Evolutionary conservation across 1,139 yeast genomes (phyloP).

Genomic region (Saccharomyces hybrid): DNA sequence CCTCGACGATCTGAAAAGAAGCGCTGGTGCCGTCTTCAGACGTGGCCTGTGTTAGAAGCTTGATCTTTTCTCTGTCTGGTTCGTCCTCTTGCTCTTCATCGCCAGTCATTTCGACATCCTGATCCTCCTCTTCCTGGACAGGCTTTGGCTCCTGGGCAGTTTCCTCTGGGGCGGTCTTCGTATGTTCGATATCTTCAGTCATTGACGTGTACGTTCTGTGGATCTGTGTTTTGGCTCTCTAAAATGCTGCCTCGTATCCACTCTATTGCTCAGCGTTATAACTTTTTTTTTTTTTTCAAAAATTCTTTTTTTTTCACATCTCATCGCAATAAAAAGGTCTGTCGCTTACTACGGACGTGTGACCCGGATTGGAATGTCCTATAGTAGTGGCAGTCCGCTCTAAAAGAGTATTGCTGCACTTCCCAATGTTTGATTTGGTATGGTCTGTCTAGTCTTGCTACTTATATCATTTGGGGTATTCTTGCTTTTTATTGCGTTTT

Average conservation of each 20-base stretch:
- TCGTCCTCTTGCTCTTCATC: constrained; percentile 33
- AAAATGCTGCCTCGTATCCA: not conserved
- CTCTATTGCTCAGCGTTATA: constrained; percentile 1
- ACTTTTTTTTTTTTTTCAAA: not conserved
- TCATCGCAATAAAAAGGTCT: not conserved
- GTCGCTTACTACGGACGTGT: not conserved
- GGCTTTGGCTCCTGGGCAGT: constrained; percentile 2
- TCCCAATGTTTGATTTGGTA: too few relatives aligned
- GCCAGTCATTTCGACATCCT: constrained; percentile 15
- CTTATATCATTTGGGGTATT: too few relatives aligned
- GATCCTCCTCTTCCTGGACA: constrained; percentile 2
- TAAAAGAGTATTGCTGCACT: too few relatives aligned
- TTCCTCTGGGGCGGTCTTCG: not conserved
- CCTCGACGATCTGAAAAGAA: constrained; percentile 84
- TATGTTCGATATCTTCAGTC: constrained; percentile 1
- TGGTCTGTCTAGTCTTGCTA: too few relatives aligned
- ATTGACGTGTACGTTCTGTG: not conserved
- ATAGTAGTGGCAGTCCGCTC: not conserved
- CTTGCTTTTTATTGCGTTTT: too few relatives aligned
- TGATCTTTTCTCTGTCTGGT: constrained; percentile 36
- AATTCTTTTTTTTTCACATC: not conserved
- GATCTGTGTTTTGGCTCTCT: not conserved
- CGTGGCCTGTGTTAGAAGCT: constrained; percentile 66
- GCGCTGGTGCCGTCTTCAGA: constrained; percentile 94
- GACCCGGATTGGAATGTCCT: not conserved